Conservation (phyloP, 2,329 filamentous ascomycete species). For the Aspergillus chevalieri region DNA sequence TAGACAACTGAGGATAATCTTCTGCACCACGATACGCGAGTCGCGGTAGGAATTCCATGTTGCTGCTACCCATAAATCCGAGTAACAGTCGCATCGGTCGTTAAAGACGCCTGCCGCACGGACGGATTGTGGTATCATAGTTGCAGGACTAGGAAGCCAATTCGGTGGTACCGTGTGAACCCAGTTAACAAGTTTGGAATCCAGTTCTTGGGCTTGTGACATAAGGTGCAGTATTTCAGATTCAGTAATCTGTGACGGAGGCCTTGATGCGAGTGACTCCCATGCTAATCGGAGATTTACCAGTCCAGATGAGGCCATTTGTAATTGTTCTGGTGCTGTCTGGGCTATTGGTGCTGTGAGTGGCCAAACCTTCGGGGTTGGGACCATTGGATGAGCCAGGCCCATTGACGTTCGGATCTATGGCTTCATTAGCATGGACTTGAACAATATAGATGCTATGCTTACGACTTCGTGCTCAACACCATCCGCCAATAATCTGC, state of each 20-base stretch:
- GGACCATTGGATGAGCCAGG: constrained; percentile 12
- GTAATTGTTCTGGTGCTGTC: constrained; percentile 15
- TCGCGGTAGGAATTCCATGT: constrained; percentile 28
- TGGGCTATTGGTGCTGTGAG: constrained; percentile 9
- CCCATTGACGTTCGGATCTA: constrained; percentile 21
- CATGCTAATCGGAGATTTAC: constrained; percentile 20
- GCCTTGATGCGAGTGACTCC: constrained; percentile 9
- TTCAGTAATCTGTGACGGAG: not conserved
- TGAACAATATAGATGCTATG: not conserved
- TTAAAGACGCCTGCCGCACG: constrained; percentile 19
- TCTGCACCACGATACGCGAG: constrained; percentile 20
- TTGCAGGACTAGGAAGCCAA: constrained; percentile 19
- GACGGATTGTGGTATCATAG: constrained; percentile 20
- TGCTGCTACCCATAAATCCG: constrained; percentile 22
- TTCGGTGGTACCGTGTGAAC: constrained; percentile 16
- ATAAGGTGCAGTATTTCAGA: constrained; percentile 10
- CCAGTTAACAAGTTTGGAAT: constrained; percentile 19
- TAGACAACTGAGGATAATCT: constrained; percentile 23
- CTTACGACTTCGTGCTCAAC: constrained; percentile 23
- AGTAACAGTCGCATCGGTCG: constrained; percentile 25
- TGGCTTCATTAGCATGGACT: not conserved
- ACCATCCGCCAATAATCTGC: constrained; percentile 14
- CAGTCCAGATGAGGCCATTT: constrained; percentile 15
- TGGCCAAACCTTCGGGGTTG: constrained; percentile 19
- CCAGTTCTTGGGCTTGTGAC: constrained; percentile 15